A percentile compares a stretch with the other conserved stretches of the same genome.
Conservation (phyloP, 1,284 basidiomycete genomes). For the Salmacisia buchloeana region DNA sequence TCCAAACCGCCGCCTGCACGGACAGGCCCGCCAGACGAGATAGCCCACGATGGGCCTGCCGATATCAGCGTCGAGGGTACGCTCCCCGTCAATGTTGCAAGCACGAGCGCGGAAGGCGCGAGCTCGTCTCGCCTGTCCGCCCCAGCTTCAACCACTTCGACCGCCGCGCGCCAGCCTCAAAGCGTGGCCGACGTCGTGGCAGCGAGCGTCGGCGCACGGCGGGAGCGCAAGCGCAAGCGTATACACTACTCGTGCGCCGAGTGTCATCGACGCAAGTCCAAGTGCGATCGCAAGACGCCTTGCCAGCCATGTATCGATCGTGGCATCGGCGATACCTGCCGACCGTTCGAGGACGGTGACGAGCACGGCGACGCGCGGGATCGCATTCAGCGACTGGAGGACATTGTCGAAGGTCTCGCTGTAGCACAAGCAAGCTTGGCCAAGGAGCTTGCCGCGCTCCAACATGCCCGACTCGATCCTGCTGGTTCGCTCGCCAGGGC, state of each 20-base stretch:
- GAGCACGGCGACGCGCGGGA: slow-evolving; percentile 43
- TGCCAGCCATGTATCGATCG: slow-evolving; percentile 44
- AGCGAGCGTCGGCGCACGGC: slow-evolving; percentile 32
- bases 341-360: slow-evolving; percentile 43
- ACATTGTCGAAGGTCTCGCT: slow-evolving; percentile 44
- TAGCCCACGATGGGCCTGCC: too few species aligned
- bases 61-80: too few species aligned
- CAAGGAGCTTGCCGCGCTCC: slow-evolving; percentile 25
- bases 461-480: slow-evolving; percentile 2
- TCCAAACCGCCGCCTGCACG: too few species aligned
- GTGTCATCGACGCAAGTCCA: slow-evolving; percentile 31
- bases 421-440: slow-evolving; percentile 38
- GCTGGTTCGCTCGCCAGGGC: slow-evolving; percentile 11
- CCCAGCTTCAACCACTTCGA: background rate
- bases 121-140: background rate
- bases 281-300: slow-evolving; percentile 35
- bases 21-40: too few species aligned
- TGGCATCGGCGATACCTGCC: slow-evolving; percentile 37
- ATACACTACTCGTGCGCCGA: slow-evolving; percentile 47
- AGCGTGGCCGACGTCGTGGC: slow-evolving; percentile 41
- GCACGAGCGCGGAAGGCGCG: background rate
- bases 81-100: background rate
- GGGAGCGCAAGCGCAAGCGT: slow-evolving; percentile 39
- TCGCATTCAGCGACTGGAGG: slow-evolving; percentile 40
- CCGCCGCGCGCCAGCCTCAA: background rate